Percentiles rank a stretch among this genome's conserved stretches.
These are phyloP conservation scores for Trichoderma virens DNA, from an alignment of 495 filamentous ascomycete genomes.

Conservation along the genomic window DNA sequence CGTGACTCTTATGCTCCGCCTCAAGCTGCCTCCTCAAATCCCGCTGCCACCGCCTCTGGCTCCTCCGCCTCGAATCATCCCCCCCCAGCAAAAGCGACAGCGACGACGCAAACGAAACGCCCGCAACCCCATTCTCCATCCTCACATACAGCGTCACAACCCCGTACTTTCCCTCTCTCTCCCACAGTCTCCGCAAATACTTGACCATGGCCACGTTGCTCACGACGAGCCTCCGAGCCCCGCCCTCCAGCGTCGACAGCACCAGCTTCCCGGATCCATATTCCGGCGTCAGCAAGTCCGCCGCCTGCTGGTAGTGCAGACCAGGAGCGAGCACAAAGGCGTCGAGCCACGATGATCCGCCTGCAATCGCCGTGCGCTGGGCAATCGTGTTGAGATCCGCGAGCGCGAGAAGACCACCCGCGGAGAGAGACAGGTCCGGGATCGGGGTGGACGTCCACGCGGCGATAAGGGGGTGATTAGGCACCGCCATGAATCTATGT, in stretches of 20 bases:
- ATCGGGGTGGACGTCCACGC: slow-evolving; percentile 18
- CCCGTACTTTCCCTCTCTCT: slow-evolving; percentile 24
- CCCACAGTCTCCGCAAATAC: slow-evolving; percentile 42
- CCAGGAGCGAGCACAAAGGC: slow-evolving; percentile 49
- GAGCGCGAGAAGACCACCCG: slow-evolving; percentile 45
- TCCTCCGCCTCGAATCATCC: background rate
- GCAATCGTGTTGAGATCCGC: slow-evolving; percentile 49
- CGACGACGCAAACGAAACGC: slow-evolving; percentile 11
- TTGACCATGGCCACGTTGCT: slow-evolving; percentile 46
- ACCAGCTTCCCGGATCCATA: slow-evolving; percentile 10
- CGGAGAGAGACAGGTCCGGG: slow-evolving; percentile 34
- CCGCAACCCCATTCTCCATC: slow-evolving; percentile 16
- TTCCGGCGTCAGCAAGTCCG: slow-evolving; percentile 33
- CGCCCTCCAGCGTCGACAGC: slow-evolving; percentile 19
- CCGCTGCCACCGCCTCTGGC: slow-evolving; percentile 9
- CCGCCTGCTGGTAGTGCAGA: slow-evolving; percentile 51
- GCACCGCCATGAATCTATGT: too few relatives aligned
- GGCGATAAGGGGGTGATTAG: background rate
- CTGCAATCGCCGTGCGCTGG: slow-evolving; percentile 46
- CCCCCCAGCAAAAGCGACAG: background rate
- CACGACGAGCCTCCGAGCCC: slow-evolving; percentile 33
- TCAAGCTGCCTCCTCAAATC: background rate
- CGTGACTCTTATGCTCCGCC: slow-evolving; percentile 24
- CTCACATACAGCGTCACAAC: slow-evolving; percentile 40
- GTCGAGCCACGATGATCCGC: slow-evolving; percentile 45